Evolutionary conservation across 2,329 filamentous ascomycete genomes (phyloP).

Genomic region (Sphaerulina vaccinii): DNA sequence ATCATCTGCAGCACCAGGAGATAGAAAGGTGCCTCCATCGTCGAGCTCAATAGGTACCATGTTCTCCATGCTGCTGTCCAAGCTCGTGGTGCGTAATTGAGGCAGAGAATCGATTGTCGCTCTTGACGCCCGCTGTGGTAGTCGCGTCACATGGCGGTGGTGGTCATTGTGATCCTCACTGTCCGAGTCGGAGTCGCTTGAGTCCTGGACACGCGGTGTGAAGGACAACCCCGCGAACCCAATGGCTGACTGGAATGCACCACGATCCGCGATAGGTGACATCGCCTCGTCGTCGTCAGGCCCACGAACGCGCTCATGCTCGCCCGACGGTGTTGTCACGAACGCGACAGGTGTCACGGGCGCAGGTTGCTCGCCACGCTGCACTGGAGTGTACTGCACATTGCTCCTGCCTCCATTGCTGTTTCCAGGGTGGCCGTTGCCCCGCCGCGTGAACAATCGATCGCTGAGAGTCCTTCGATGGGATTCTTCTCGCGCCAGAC

Average conservation of each 20-base stretch:
- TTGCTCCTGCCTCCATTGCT: conserved; percentile 12
- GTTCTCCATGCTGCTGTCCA: conserved; percentile 27
- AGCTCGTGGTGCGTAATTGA: conserved; percentile 29
- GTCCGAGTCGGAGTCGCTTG: conserved; percentile 22
- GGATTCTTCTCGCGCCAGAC: conserved; percentile 33
- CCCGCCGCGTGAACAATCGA: conserved; percentile 40
- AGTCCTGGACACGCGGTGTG: conserved; percentile 18
- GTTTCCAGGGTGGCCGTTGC: conserved; percentile 30
- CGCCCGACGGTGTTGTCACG: conserved; percentile 40
- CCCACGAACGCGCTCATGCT: conserved; percentile 33
- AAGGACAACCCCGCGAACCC: conserved; percentile 49
- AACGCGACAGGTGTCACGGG: conserved; percentile 33
- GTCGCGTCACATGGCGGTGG: conserved; percentile 22
- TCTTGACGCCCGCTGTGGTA: conserved; percentile 17
- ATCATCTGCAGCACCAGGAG: conserved; percentile 41
- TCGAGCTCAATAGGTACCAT: conserved; percentile 51
- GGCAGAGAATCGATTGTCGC: conserved; percentile 30
- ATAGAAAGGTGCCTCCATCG: conserved; percentile 55
- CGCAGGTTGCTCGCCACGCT: conserved; percentile 50
- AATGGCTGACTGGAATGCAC: conserved; percentile 51
- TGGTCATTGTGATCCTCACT: conserved; percentile 23
- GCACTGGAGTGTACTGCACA: conserved; percentile 49
- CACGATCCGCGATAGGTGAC: conserved; percentile 47
- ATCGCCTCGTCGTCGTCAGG: conserved; percentile 40
- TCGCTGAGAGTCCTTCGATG: conserved; percentile 50